phyloP scores from a whole-genome alignment of 208 protist genomes.

The Porcisia deanei region DNA sequence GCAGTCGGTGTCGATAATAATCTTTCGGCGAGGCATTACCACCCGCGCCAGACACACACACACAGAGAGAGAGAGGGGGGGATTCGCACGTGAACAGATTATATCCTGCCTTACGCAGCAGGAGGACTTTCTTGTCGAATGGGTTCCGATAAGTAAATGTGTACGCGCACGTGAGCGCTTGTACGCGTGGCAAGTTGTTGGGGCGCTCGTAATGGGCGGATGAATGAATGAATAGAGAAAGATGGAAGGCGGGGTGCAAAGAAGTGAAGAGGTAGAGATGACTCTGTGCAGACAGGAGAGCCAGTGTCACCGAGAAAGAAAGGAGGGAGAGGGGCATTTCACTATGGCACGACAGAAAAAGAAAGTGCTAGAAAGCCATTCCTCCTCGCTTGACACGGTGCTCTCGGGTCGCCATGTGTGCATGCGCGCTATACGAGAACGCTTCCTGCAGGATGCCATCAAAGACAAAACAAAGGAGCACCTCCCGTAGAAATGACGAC shows the following conservation, averaged over 20 bases:
- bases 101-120: neutral
- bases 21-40: conserved; percentile 61
- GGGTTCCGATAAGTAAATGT: neutral
- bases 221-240: neutral
- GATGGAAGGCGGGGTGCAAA: neutral
- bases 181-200: neutral
- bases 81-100: neutral
- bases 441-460: neutral
- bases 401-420: neutral
- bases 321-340: neutral
- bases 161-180: neutral
- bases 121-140: neutral
- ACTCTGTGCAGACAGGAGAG: neutral
- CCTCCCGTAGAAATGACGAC: neutral
- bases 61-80: neutral
- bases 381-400: neutral
- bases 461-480: neutral
- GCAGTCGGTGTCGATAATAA: conserved; percentile 89
- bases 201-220: neutral
- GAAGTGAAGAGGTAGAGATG: neutral
- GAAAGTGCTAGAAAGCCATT: no score
- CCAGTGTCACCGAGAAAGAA: neutral
- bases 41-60: neutral
- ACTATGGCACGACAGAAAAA: no score
- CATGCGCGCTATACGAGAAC: neutral